These are phyloP conservation scores for Rhizophagus prolifer DNA, from an alignment of 192 early-diverging fungal species.

Conservation along the genomic window DNA sequence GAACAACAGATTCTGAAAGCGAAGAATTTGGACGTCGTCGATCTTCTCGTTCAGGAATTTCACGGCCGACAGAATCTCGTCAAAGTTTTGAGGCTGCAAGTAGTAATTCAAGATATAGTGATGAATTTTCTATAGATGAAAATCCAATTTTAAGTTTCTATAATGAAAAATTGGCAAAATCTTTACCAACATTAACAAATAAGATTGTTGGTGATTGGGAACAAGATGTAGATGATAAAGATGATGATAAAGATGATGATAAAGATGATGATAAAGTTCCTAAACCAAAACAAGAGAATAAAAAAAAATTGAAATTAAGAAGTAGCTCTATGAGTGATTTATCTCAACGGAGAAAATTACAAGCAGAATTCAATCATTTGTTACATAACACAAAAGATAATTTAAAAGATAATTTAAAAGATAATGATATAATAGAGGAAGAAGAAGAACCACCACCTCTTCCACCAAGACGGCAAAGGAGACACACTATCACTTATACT, in stretches of 20 bases:
- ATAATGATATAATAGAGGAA: neutral
- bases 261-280: neutral
- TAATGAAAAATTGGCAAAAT: neutral
- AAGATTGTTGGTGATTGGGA: neutral
- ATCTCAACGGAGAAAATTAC: neutral
- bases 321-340: slow-evolving; percentile 13
- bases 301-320: neutral
- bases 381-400: neutral
- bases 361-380: neutral
- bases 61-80: neutral
- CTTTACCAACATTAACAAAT: neutral
- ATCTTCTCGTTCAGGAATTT: too few relatives aligned
- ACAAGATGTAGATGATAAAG: neutral
- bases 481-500: neutral
- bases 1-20: slow-evolving; percentile 3
- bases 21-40: neutral
- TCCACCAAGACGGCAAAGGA: neutral
- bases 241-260: too few relatives aligned
- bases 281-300: neutral
- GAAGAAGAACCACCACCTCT: neutral
- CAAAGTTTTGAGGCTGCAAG: neutral
- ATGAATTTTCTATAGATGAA: neutral
- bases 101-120: neutral
- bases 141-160: neutral
- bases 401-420: neutral